Base-by-base conservation (phyloP, 441 rosid genomes). In the Geranium incanum region DNA sequence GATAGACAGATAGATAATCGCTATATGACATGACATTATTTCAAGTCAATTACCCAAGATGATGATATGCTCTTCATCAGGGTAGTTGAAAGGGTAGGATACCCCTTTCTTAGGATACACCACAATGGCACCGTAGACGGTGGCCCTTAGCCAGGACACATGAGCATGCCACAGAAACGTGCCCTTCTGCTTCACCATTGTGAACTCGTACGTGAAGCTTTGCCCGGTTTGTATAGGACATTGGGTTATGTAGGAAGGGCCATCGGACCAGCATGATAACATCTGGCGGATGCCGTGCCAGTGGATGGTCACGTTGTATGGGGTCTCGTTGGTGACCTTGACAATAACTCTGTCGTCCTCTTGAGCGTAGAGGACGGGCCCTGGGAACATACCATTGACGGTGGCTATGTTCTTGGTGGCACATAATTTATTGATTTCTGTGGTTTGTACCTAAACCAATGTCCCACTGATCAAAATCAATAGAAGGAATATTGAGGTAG, bases 261-360 rank as follows among this genome's bases (percentile, higher is more conserved):
- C 96, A 71, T 90, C 97, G 50, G 81, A 87, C 97, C 96, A 90
- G 80, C 96, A 87, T 7, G 97, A 88, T 55, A 84, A 78, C 77
- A 77, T 85, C 77, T 90, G 97, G 82, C 91, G 83, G 23, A 92
- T 86, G 15, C 96, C 97, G 76, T 92, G 97, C 96, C 97, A 90
- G 80, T 92, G 97, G 71, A 92, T 86, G 28, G 97, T 90, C 71
- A 88, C 82, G 74, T 87, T 90, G 75, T 86, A 77, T 5, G 96
- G 96, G 8, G 91, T 84, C 81, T 81, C 77, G 69, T 92, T 90
- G 70, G 82, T 83, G 67, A 92, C 92, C 72, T 82, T 82, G 81
- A 87, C 82, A 36, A 87, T 80, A 45, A 87, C 69, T 74, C 84
- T 80, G 41, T 90, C 96, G 43, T 82, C 95, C 79, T 92, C 92